Percentiles rank a stretch among this genome's conserved stretches.
These are phyloP conservation scores for Eucalyptus microcorys DNA, from an alignment of 345 rosid species.

Conservation along the genomic window DNA sequence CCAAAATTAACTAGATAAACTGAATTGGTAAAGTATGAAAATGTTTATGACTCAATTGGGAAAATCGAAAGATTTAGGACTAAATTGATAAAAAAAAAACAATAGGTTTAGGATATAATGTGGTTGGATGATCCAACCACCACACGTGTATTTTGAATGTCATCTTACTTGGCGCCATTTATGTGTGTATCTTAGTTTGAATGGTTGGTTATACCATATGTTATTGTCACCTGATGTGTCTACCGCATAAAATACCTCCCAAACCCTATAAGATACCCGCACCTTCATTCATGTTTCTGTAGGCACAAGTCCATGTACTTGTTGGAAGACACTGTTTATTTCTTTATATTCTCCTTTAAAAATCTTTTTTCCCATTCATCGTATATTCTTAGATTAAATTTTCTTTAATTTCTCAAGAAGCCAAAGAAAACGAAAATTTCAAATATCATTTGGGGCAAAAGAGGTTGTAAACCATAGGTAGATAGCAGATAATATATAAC, in stretches of 20 bases:
- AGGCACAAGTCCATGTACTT: neutral
- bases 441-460: neutral
- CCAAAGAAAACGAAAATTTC: neutral
- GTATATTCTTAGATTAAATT: neutral
- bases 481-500: neutral
- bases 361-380: neutral
- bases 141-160: too few relatives aligned
- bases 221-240: neutral
- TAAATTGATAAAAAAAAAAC: too few relatives aligned
- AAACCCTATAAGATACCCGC: neutral
- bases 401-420: neutral
- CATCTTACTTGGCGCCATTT: neutral
- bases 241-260: neutral
- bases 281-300: neutral
- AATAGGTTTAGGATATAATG: too few relatives aligned
- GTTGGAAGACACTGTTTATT: neutral
- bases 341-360: neutral
- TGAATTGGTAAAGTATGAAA: too few relatives aligned
- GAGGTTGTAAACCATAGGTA: neutral
- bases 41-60: too few relatives aligned
- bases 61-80: too few relatives aligned
- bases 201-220: too few relatives aligned
- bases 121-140: too few relatives aligned
- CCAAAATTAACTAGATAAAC: too few relatives aligned
- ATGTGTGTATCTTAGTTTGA: neutral